Percentiles rank a stretch among this genome's conserved stretches.
phyloP scores from a whole-genome alignment of 371 early-diverging fungal species.

The Mucor racemosus region DNA sequence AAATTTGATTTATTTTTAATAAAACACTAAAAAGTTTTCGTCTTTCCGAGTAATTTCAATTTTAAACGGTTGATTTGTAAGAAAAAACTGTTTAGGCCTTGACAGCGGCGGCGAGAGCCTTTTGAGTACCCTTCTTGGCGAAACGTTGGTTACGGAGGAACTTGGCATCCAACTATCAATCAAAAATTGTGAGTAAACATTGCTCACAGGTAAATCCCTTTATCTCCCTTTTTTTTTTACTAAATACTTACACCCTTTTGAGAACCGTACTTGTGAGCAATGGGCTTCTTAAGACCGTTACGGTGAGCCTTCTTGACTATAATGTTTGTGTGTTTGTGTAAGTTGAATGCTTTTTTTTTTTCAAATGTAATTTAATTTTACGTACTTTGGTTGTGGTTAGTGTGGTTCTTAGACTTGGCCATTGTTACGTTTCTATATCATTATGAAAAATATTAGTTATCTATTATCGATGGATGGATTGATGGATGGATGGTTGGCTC shows the following conservation, averaged over 20 bases:
- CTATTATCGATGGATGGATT: slow-evolving; percentile 2
- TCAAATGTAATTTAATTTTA: neutral
- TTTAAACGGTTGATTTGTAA: neutral
- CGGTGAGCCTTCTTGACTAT: slow-evolving; percentile 97
- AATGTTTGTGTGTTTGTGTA: neutral
- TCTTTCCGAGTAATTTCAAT: neutral
- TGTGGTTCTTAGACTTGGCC: slow-evolving; percentile 99
- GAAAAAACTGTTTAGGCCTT: slow-evolving; percentile 66
- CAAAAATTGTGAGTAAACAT: neutral
- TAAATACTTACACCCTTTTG: slow-evolving; percentile 83
- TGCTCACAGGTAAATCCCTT: too few relatives aligned
- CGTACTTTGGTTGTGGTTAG: slow-evolving; percentile 90
- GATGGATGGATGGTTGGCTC: slow-evolving; percentile 18
- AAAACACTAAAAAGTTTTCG: neutral
- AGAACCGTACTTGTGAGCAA: slow-evolving; percentile 85
- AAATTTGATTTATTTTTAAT: neutral
- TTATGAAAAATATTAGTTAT: neutral
- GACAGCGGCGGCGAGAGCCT: slow-evolving; percentile 39
- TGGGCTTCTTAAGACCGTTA: slow-evolving; percentile 97
- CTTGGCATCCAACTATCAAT: slow-evolving; percentile 86
- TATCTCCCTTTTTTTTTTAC: too few relatives aligned
- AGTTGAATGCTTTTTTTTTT: neutral
- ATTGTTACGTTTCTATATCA: slow-evolving; percentile 37
- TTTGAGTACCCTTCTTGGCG: slow-evolving; percentile 82
- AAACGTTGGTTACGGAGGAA: slow-evolving; percentile 98